Percentiles rank a stretch among this genome's conserved stretches.
phyloP scores from a whole-genome alignment of 345 rosid genomes.

The Citrus hindsii region DNA sequence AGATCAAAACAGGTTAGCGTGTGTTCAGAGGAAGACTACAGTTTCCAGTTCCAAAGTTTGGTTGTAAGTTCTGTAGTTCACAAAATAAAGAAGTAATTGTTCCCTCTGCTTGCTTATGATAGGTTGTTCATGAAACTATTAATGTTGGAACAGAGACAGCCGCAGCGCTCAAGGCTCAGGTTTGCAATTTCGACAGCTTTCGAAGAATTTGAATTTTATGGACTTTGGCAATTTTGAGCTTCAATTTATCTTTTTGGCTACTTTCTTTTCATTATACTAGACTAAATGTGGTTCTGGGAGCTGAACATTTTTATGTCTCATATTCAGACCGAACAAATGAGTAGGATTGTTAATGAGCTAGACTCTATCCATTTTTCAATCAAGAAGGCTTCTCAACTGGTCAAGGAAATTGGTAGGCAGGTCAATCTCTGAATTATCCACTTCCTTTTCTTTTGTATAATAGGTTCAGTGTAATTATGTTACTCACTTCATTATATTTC shows the following conservation, averaged over 20 bases:
- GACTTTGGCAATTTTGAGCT: neutral
- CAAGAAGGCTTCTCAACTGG: constrained; percentile 90
- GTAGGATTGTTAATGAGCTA: constrained; percentile 92
- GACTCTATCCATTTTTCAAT: constrained; percentile 95
- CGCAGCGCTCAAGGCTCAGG: constrained; percentile 92
- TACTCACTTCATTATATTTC: constrained; percentile 1
- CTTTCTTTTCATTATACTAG: neutral
- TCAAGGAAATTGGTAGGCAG: constrained; percentile 99
- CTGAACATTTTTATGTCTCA: constrained; percentile 19
- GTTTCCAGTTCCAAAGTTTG: neutral
- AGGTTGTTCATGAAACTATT: constrained; percentile 89
- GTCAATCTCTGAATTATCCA: constrained; percentile 47
- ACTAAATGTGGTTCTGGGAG: neutral
- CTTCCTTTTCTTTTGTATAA: constrained; percentile 9
- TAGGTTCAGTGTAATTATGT: neutral
- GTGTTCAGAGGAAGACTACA: neutral
- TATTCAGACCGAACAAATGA: constrained; percentile 95
- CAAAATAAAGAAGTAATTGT: neutral
- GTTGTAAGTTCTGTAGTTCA: neutral
- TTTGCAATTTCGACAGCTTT: constrained; percentile 23
- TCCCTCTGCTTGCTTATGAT: constrained; percentile 5
- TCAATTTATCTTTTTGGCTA: constrained; percentile 7
- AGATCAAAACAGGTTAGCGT: constrained; percentile 65
- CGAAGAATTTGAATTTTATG: neutral
- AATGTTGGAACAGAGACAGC: constrained; percentile 89